Conservation (phyloP, 495 filamentous ascomycete species). For the Talaromyces nanjingensis region DNA sequence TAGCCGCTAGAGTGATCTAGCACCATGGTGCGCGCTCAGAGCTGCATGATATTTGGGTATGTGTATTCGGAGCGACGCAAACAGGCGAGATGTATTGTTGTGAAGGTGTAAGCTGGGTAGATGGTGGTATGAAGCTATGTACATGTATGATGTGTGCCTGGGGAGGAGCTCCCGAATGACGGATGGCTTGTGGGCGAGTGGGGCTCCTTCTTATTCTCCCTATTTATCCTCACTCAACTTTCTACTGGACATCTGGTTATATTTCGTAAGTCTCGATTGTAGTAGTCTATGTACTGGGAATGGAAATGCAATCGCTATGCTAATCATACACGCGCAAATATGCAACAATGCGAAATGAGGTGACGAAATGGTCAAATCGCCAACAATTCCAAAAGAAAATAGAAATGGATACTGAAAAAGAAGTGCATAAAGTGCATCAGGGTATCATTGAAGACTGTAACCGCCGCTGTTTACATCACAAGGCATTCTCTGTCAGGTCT, state of each 20-base stretch:
- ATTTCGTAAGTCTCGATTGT: neutral
- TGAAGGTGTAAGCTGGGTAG: neutral
- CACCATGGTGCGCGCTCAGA: constrained; percentile 32
- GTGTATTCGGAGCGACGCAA: neutral
- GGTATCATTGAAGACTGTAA: neutral
- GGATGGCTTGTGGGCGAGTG: neutral
- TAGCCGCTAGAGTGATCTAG: constrained; percentile 47
- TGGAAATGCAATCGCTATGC: constrained; percentile 4
- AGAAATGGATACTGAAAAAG: neutral
- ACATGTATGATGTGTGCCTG: neutral
- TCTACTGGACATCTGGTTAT: neutral
- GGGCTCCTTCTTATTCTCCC: neutral
- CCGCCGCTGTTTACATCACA: constrained; percentile 39
- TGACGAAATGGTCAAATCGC: neutral
- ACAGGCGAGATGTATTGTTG: neutral
- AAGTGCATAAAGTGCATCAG: neutral
- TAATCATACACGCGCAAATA: neutral
- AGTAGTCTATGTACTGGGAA: neutral
- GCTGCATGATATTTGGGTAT: neutral
- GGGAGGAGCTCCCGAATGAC: neutral
- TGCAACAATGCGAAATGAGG: neutral
- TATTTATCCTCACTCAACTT: neutral
- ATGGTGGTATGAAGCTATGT: neutral
- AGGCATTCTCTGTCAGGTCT: constrained; percentile 67
- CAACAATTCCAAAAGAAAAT: neutral